Evolutionary conservation across 768 basidiomycete species (phyloP).

Genomic region (Leccinum aurantiacum): DNA sequence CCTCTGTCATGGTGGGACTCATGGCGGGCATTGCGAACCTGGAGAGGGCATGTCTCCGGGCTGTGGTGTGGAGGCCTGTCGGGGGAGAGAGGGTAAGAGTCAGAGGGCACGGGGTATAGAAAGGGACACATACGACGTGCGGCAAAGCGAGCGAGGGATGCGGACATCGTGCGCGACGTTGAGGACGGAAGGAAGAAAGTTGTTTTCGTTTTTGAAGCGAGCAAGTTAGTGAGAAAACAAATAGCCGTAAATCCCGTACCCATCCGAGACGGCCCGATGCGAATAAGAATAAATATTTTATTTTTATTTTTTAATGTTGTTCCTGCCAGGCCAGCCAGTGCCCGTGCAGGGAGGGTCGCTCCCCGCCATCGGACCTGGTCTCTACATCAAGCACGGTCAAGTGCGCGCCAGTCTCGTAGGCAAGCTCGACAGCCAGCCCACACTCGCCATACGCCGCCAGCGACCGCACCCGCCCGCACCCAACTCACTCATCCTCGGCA

Average conservation of each 20-base stretch:
- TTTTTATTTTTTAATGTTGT: constrained; percentile 26
- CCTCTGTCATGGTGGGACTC: constrained; percentile 99
- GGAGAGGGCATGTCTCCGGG: constrained; percentile 72
- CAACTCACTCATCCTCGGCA: constrained; percentile 78
- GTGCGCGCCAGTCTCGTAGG: constrained; percentile 74
- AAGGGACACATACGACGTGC: constrained; percentile 54
- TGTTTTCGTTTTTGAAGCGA: constrained; percentile 15
- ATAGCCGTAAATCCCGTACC: constrained; percentile 28
- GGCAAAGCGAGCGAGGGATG: constrained; percentile 62
- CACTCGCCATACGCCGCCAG: constrained; percentile 58
- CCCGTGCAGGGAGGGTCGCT: constrained; percentile 51
- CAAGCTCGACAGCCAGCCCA: constrained; percentile 48
- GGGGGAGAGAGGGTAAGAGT: neutral
- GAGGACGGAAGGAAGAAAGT: constrained; percentile 6
- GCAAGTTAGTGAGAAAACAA: constrained; percentile 24
- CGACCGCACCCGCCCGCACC: constrained; percentile 74
- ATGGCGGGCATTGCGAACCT: constrained; percentile 96
- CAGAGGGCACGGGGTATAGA: neutral
- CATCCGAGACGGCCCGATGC: constrained; percentile 8
- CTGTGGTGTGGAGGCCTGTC: constrained; percentile 81
- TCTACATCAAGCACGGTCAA: constrained; percentile 62
- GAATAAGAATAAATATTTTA: constrained; percentile 2
- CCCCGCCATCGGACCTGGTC: constrained; percentile 62
- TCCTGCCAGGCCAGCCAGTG: constrained; percentile 82
- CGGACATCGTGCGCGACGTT: constrained; percentile 48